phyloP scores from a whole-genome alignment of 2,329 filamentous ascomycete genomes.

The Fusarium armeniacum region DNA sequence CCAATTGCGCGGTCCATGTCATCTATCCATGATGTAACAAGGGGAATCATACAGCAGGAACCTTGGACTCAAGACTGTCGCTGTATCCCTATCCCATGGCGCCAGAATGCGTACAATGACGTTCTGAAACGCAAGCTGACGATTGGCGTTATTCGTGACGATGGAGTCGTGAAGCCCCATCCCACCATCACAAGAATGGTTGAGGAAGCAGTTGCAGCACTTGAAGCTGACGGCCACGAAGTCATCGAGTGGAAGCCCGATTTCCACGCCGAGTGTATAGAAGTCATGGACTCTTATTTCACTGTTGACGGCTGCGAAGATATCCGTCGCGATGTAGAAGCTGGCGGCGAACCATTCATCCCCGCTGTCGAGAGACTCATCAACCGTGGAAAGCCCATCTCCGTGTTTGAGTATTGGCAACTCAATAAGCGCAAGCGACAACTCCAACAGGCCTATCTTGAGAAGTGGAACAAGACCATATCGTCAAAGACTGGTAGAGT shows the following conservation, averaged over 20 bases:
- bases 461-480: conserved; percentile 67
- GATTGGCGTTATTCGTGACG: conserved; percentile 65
- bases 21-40: conserved; percentile 65
- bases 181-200: conserved; percentile 66
- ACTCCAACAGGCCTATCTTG: conserved; percentile 61
- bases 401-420: conserved; percentile 77
- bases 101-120: conserved; percentile 59
- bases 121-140: conserved; percentile 60
- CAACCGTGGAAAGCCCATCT: conserved; percentile 66
- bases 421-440: conserved; percentile 70
- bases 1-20: conserved; percentile 64
- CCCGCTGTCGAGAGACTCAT: conserved; percentile 70
- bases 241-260: conserved; percentile 66
- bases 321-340: conserved; percentile 66
- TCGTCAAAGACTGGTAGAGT: conserved; percentile 59
- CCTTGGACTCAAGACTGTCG: conserved; percentile 70
- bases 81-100: conserved; percentile 68
- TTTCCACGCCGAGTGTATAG: conserved; percentile 68
- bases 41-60: conserved; percentile 60
- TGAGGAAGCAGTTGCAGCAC: conserved; percentile 52
- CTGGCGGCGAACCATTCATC: conserved; percentile 71
- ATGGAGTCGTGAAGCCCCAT: conserved; percentile 68
- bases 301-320: conserved; percentile 74
- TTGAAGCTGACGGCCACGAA: conserved; percentile 66
- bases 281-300: conserved; percentile 73